Percentiles rank a stretch among this genome's conserved stretches.
Evolutionary conservation across 768 basidiomycete species (phyloP).

Genomic region (Chiua virens): DNA sequence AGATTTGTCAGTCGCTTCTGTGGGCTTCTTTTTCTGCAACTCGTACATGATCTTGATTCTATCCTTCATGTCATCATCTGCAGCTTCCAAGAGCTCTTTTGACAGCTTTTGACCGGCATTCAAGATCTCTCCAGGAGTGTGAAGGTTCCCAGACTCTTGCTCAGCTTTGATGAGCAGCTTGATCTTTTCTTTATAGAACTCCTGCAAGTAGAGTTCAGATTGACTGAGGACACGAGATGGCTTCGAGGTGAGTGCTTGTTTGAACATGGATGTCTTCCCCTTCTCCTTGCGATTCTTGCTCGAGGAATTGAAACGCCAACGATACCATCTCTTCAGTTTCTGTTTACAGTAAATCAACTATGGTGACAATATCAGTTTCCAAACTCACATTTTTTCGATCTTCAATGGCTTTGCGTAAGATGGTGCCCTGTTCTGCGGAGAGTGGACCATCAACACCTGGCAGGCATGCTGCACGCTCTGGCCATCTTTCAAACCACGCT

Average conservation of each 20-base stretch:
- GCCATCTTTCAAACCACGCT: slow-evolving; percentile 1
- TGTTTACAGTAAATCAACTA: not conserved
- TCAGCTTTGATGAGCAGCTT: not conserved
- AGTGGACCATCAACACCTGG: not conserved
- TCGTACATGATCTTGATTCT: not conserved
- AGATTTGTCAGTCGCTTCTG: not conserved
- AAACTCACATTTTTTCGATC: not conserved
- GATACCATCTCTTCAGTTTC: not conserved
- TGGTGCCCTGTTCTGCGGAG: not conserved
- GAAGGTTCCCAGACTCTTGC: not conserved
- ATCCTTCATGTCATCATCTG: not conserved
- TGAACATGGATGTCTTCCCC: not conserved
- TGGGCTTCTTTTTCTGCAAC: not conserved
- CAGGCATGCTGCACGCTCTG: not conserved
- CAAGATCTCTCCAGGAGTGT: not conserved
- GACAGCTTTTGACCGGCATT: not conserved
- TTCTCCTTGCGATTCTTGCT: not conserved
- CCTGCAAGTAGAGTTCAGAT: not conserved
- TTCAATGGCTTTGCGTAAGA: not conserved
- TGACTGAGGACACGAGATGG: not conserved
- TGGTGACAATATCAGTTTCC: too few species aligned
- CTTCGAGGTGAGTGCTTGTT: not conserved
- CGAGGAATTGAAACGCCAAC: not conserved
- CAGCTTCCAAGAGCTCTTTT: slow-evolving; percentile 1
- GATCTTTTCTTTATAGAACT: not conserved